Conservation (phyloP, 140 eudicot genomes). For the Eryngium alpinum region DNA sequence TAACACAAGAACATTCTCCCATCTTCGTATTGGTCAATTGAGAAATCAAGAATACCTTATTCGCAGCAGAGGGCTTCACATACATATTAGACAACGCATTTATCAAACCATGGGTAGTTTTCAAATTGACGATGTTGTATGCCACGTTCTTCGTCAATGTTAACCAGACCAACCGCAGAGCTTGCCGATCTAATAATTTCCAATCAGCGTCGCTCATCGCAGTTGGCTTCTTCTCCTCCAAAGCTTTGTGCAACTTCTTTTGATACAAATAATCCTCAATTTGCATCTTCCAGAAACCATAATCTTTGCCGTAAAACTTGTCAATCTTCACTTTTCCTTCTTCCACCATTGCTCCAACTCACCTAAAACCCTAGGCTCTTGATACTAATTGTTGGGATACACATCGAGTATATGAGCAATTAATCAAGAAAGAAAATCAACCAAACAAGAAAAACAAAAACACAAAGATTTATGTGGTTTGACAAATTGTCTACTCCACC, state of each 20-base stretch:
- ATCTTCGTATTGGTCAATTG: neutral
- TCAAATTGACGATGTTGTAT: neutral
- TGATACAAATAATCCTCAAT: neutral
- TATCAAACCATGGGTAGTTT: neutral
- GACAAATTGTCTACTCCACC: too few relatives aligned
- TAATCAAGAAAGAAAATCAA: too few relatives aligned
- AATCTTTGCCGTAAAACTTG: neutral
- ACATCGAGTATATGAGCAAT: too few relatives aligned
- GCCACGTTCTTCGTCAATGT: neutral
- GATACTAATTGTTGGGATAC: too few relatives aligned
- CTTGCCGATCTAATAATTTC: neutral
- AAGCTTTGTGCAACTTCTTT: neutral
- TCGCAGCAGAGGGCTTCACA: neutral
- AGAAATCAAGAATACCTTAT: too few relatives aligned
- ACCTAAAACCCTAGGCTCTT: neutral
- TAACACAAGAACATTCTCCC: too few relatives aligned
- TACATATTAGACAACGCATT: neutral
- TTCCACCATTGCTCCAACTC: neutral
- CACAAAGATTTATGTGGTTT: too few relatives aligned
- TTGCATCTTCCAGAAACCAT: neutral
- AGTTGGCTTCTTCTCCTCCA: neutral
- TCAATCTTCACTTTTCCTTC: neutral
- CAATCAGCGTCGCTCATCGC: neutral
- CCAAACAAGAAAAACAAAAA: too few relatives aligned
- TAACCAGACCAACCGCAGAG: neutral